phyloP scores from a whole-genome alignment of 306 rosid genomes.

The Begonia loranthoides region DNA sequence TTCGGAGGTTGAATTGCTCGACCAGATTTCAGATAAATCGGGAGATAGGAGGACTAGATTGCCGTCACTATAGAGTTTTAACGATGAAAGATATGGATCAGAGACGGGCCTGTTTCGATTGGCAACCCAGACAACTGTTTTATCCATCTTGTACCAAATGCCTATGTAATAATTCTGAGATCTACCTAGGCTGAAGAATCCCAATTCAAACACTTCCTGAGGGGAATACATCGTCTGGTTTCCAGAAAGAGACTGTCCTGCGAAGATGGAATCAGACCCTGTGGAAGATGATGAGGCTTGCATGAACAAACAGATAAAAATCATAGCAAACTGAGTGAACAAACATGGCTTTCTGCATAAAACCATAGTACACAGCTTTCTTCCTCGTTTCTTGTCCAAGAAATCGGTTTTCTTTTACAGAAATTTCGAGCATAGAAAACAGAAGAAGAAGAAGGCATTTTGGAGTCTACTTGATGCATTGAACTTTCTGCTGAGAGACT shows the following conservation, averaged over 20 bases:
- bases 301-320: background rate
- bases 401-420: too few relatives aligned
- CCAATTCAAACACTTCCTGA: slow-evolving; percentile 18
- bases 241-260: slow-evolving; percentile 9
- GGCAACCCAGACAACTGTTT: slow-evolving; percentile 29
- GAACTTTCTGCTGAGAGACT: too few relatives aligned
- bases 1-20: slow-evolving; percentile 1
- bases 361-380: too few relatives aligned
- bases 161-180: slow-evolving; percentile 15
- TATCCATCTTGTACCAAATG: slow-evolving; percentile 24
- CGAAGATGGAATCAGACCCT: slow-evolving; percentile 7
- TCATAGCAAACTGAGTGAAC: background rate
- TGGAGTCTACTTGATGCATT: too few relatives aligned
- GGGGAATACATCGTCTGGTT: too few relatives aligned
- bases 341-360: too few relatives aligned
- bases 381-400: too few relatives aligned
- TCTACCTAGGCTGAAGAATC: slow-evolving; percentile 16
- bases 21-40: slow-evolving; percentile 12
- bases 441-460: too few relatives aligned
- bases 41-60: slow-evolving; percentile 2
- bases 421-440: too few relatives aligned
- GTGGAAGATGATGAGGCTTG: background rate
- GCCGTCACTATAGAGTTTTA: slow-evolving; percentile 13
- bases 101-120: slow-evolving; percentile 22
- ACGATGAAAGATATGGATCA: slow-evolving; percentile 14